These are phyloP conservation scores for Ophioceras dolichostomum DNA, from an alignment of 2,329 filamentous ascomycete species.

Conservation along the genomic window DNA sequence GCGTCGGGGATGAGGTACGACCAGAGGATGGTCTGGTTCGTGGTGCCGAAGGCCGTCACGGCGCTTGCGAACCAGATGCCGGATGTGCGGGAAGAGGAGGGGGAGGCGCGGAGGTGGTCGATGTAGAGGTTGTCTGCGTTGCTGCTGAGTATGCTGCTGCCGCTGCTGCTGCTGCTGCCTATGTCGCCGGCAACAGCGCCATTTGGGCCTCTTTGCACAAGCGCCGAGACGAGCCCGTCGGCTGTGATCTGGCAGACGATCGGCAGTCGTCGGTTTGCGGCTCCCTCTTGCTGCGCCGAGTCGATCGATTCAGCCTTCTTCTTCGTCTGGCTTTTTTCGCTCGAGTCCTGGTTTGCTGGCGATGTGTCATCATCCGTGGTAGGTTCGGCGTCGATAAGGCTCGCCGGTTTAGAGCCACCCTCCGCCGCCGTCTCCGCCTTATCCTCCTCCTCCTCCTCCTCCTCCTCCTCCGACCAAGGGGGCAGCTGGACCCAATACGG, in stretches of 20 bases:
- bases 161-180: constrained; percentile 20
- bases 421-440: constrained; percentile 1
- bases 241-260: constrained; percentile 37
- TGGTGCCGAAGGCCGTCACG: constrained; percentile 41
- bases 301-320: constrained; percentile 11
- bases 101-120: constrained; percentile 26
- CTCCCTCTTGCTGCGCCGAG: constrained; percentile 16
- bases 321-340: neutral
- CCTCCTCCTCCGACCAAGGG: constrained; percentile 13
- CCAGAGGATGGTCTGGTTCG: constrained; percentile 44
- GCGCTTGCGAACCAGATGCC: constrained; percentile 46
- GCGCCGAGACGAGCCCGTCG: constrained; percentile 31
- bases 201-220: too few species aligned
- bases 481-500: constrained; percentile 46
- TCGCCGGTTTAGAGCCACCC: constrained; percentile 5
- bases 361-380: neutral
- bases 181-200: too few species aligned
- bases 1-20: constrained; percentile 44
- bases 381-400: neutral
- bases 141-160: constrained; percentile 13
- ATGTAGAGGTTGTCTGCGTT: constrained; percentile 31
- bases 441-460: constrained; percentile 1
- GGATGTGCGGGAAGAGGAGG: constrained; percentile 10
- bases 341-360: neutral
- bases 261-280: constrained; percentile 4